phyloP scores from a whole-genome alignment of 192 early-diverging fungal genomes.

The Linnemannia elongata region DNA sequence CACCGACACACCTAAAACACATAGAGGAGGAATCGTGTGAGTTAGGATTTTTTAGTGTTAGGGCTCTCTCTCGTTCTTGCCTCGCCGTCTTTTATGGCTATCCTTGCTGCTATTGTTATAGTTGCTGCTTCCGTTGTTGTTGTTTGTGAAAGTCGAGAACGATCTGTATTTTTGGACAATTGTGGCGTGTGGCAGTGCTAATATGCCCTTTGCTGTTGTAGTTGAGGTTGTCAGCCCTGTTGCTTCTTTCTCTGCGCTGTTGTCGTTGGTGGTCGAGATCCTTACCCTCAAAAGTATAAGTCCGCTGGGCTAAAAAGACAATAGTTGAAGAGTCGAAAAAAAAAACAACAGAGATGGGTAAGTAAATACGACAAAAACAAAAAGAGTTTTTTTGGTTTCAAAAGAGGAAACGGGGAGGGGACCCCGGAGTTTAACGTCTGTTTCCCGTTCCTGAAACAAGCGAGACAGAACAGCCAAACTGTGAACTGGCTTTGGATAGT shows the following conservation, averaged over 20 bases:
- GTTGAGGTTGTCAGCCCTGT: background rate
- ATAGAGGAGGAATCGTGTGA: background rate
- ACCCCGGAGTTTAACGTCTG: background rate
- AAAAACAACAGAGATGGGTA: background rate
- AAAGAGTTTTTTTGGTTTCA: background rate
- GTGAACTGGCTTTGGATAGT: background rate
- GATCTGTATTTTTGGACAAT: background rate
- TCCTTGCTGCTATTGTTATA: background rate
- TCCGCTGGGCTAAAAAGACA: slow-evolving; percentile 27
- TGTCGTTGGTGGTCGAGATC: background rate
- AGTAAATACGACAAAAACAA: background rate
- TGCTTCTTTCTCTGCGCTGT: background rate
- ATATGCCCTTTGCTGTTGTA: background rate
- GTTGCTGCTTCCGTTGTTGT: background rate
- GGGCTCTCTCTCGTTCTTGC: background rate
- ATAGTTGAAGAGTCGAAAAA: background rate
- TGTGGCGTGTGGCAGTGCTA: slow-evolving; percentile 2
- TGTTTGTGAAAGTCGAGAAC: background rate
- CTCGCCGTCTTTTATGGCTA: background rate
- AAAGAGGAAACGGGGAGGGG: background rate
- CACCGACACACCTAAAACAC: background rate
- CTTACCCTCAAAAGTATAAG: slow-evolving; percentile 10
- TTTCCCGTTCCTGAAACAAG: background rate
- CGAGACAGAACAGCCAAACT: background rate
- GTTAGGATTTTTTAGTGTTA: background rate